Conservation (phyloP, 1,284 basidiomycete genomes). For the Trichosporon sp. region DNA sequence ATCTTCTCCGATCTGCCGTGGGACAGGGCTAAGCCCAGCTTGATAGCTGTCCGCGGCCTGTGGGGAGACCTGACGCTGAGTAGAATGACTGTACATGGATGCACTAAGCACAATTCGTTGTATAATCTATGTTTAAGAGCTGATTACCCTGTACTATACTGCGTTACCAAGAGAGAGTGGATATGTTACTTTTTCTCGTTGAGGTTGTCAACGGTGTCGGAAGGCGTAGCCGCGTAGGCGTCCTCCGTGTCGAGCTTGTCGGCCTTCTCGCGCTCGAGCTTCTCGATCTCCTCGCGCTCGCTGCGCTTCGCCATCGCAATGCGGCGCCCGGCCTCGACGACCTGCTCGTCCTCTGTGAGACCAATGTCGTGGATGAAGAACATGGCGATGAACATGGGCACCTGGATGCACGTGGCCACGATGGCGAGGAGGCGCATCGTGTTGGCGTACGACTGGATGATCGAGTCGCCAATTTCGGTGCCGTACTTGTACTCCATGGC, state of each 20-base stretch:
- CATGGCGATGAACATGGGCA: conserved; percentile 33
- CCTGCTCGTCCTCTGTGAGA: conserved; percentile 30
- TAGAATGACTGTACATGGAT: too few species aligned
- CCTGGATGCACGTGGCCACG: conserved; percentile 31
- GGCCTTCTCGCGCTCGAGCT: background rate
- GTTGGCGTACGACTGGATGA: conserved; percentile 28
- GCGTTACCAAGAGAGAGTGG: background rate
- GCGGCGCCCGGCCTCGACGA: conserved; percentile 27
- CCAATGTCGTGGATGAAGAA: conserved; percentile 30
- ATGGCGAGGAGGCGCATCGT: conserved; percentile 31
- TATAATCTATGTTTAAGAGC: background rate
- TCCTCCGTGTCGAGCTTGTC: conserved; percentile 3
- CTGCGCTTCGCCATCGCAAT: conserved; percentile 20
- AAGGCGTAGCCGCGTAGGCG: background rate
- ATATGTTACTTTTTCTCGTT: background rate
- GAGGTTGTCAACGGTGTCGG: background rate
- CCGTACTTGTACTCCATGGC: conserved; percentile 1
- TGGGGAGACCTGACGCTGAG: too few species aligned
- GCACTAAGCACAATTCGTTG: too few species aligned
- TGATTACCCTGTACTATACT: background rate
- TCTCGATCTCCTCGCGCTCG: conserved; percentile 9
- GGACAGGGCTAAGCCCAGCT: too few species aligned
- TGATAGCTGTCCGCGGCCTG: too few species aligned
- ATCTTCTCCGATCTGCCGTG: too few species aligned
- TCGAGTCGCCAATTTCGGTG: conserved; percentile 21